Evolutionary conservation across 176 grass and related monocot species (phyloP).

Genomic region (Urochloa ruziziensis): DNA sequence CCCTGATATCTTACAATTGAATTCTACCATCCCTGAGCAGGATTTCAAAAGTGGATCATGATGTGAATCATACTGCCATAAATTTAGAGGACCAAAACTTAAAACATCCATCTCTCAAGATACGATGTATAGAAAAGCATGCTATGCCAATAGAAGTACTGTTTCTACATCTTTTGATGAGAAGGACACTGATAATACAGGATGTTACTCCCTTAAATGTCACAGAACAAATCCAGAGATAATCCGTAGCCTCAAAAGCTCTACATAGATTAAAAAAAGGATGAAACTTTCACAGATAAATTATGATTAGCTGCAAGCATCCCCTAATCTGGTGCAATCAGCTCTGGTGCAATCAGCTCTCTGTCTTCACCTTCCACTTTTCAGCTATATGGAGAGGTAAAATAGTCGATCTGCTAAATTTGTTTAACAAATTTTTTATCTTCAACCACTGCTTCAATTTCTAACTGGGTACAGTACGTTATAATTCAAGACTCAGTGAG

Average conservation of each 20-base stretch:
- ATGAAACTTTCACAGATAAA: background rate
- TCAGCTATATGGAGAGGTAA: background rate
- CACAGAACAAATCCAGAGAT: background rate
- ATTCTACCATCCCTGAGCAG: background rate
- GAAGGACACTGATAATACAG: background rate
- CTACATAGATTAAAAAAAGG: conserved; percentile 14
- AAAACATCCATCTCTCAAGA: no score
- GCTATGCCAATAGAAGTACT: no score
- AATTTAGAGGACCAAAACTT: no score
- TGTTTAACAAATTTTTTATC: background rate
- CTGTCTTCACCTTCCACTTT: background rate
- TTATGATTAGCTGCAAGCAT: background rate
- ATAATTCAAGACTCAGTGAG: background rate
- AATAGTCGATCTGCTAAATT: background rate
- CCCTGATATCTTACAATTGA: background rate
- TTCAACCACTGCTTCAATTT: background rate
- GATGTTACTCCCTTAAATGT: background rate
- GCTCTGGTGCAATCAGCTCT: no score
- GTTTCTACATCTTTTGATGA: no score
- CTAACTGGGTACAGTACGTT: conserved; percentile 5
- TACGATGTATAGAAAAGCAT: no score
- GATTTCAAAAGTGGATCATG: conserved; percentile 22
- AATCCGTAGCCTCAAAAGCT: background rate
- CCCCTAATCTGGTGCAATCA: background rate
- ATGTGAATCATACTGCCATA: no score